Conservation (phyloP, 2,329 filamentous ascomycete species). For the Cladosporium phlei region DNA sequence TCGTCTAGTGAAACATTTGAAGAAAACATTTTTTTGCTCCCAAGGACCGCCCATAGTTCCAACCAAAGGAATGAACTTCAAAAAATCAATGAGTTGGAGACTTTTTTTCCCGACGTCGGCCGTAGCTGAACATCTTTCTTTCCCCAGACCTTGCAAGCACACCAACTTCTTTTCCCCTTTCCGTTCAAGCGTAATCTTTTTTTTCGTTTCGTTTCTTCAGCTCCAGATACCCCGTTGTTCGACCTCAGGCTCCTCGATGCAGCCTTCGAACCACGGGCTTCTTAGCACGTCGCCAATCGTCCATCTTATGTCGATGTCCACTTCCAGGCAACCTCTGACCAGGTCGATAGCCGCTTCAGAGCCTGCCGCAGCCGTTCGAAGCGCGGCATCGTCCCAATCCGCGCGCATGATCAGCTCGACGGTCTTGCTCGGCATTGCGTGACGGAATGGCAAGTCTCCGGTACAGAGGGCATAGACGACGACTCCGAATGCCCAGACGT, state of each 20-base stretch:
- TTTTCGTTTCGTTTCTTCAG: neutral
- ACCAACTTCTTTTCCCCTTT: neutral
- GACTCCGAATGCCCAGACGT: constrained; percentile 65
- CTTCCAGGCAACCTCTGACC: constrained; percentile 55
- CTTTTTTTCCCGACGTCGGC: constrained; percentile 5
- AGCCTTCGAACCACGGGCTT: constrained; percentile 50
- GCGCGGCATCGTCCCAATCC: constrained; percentile 51
- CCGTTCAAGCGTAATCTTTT: neutral
- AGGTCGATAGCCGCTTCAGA: constrained; percentile 50
- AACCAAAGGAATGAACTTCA: too few species aligned
- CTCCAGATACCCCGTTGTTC: constrained; percentile 6
- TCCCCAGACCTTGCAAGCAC: neutral
- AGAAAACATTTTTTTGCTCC: too few species aligned
- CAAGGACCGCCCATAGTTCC: too few species aligned
- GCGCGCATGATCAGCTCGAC: constrained; percentile 56
- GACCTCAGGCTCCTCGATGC: constrained; percentile 21
- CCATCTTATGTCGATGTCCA: constrained; percentile 53
- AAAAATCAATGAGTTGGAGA: constrained; percentile 12
- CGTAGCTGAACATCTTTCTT: too few species aligned
- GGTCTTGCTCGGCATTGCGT: constrained; percentile 55
- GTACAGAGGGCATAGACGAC: constrained; percentile 58
- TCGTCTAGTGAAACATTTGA: too few species aligned
- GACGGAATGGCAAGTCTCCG: constrained; percentile 58
- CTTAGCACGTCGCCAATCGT: constrained; percentile 53
- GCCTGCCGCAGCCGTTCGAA: constrained; percentile 42